Base-by-base conservation (phyloP, 164 flowering plant genomes). In the Aristolochia fimbriata region DNA sequence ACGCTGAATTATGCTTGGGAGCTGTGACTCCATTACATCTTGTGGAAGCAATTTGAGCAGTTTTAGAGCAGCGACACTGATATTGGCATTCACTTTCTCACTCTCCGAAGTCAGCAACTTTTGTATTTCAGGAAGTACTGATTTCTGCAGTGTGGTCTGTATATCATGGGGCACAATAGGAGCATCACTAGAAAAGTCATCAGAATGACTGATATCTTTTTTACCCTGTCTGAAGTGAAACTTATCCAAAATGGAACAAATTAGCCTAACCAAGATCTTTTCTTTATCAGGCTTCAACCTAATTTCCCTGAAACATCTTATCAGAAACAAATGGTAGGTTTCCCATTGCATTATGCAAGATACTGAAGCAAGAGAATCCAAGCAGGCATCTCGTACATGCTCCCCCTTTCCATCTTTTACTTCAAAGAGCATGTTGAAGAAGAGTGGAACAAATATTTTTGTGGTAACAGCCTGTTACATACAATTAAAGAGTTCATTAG, bases 331-430 rank as follows among this genome's bases (percentile, higher is more conserved):
- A 69, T 65, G 71, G 65, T 91, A 94, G 15, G 80, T 74, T 55
- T 74, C 79, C 99, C 99, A 94, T 47, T 76, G 71, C 95, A 94
- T 73, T 58, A 60, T 73, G 63, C 83, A 80, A 72, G 95, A 75
- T 64, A 94, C 70, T 52, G 89, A 75, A 63, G 95, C 89, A 64
- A 94, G 80, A 11, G 91, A 78, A 51, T 81, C 97, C 67, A 88
- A 15, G 62, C 93, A 91, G 16, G 91, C 88, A 71, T 58, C 72
- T 77, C 79, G 80, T 4, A 91, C 66, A 80, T 91, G 80, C 59
- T 93, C 96, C 17, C 71, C 86, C 47, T 83, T 86, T 47, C 88
- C 95, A 56, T 76, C 77, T 78, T 80, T 79, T 59, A 68, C 70
- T 53, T 81, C 88, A 65, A 84, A 75, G 76, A 93, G 37, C 85